Percentiles rank a stretch among this genome's conserved stretches.
Conservation (phyloP, 2,329 filamentous ascomycete species). For the Ophiocordyceps camponoti-saundersi region DNA sequence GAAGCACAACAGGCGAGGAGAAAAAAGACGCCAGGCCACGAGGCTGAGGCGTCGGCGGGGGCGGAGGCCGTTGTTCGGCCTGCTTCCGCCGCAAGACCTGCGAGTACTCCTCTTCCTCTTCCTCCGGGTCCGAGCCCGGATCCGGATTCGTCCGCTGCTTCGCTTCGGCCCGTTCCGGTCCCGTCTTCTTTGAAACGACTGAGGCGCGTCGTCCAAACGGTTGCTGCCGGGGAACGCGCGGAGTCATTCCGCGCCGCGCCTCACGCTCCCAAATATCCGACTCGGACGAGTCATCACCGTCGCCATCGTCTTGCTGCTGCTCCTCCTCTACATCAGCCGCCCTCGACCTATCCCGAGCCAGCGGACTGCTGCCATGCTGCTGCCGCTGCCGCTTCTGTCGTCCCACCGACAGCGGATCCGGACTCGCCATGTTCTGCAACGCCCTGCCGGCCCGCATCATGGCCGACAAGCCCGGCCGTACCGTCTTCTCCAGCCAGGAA, state of each 20-base stretch:
- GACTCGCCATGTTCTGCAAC: slow-evolving; percentile 36
- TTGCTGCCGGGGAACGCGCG: slow-evolving; percentile 13
- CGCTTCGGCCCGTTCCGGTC: slow-evolving; percentile 14
- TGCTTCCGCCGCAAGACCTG: slow-evolving; percentile 18
- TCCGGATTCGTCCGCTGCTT: slow-evolving; percentile 1
- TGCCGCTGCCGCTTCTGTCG: slow-evolving; percentile 28
- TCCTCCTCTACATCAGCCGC: slow-evolving; percentile 1
- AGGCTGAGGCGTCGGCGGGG: slow-evolving; percentile 12
- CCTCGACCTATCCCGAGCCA: slow-evolving; percentile 10
- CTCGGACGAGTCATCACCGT: slow-evolving; percentile 16
- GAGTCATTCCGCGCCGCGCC: slow-evolving; percentile 26
- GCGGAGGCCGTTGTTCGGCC: slow-evolving; percentile 1
- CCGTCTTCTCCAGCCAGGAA: slow-evolving; percentile 9
- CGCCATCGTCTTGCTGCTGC: slow-evolving; percentile 5
- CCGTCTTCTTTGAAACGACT: slow-evolving; percentile 6
- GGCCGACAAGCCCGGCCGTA: slow-evolving; percentile 32
- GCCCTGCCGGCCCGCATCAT: slow-evolving; percentile 40
- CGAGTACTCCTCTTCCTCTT: slow-evolving; percentile 24
- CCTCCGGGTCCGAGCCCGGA: slow-evolving; percentile 2
- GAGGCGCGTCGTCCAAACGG: slow-evolving; percentile 11
- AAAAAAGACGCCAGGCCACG: slow-evolving; percentile 39
- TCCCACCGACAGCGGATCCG: slow-evolving; percentile 39
- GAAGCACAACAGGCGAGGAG: slow-evolving; percentile 32
- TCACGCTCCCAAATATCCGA: slow-evolving; percentile 42
- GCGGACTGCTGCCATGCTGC: slow-evolving; percentile 16